These are phyloP conservation scores for Ampelocalamus luodianensis DNA, from an alignment of 176 grass and related monocot species.

Conservation along the genomic window DNA sequence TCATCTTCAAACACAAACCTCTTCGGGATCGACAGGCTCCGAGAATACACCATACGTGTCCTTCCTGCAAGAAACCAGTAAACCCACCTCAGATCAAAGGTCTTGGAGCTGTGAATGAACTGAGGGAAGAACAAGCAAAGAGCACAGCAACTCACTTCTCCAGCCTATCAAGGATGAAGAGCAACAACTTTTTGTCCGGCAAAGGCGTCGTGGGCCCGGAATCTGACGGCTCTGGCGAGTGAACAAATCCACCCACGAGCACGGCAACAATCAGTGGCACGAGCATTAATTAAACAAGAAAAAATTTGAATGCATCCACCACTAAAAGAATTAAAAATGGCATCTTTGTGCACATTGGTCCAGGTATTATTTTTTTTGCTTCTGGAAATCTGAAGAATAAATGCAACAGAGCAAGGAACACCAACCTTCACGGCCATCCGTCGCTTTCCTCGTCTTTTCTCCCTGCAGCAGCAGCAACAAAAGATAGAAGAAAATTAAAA, in stretches of 20 bases:
- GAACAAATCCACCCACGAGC: constrained; percentile 51
- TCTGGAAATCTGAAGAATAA: constrained; percentile 56
- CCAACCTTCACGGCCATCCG: constrained; percentile 81
- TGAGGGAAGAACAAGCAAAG: constrained; percentile 16
- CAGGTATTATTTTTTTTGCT: constrained; percentile 22
- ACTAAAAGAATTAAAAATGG: constrained; percentile 47
- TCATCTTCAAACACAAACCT: constrained; percentile 58
- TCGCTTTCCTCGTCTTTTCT: constrained; percentile 83
- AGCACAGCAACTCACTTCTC: constrained; percentile 87
- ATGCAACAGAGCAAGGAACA: constrained; percentile 52
- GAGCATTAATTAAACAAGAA: constrained; percentile 53
- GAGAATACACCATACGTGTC: constrained; percentile 91
- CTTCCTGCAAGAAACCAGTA: constrained; percentile 76
- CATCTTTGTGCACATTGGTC: constrained; percentile 44
- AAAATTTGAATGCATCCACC: constrained; percentile 40
- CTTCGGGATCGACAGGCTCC: constrained; percentile 84
- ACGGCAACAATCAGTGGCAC: constrained; percentile 38
- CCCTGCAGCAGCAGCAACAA: constrained; percentile 48
- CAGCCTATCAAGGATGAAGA: constrained; percentile 90
- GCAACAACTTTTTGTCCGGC: constrained; percentile 98
- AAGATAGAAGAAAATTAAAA: constrained; percentile 31
- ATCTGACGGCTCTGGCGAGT: constrained; percentile 65
- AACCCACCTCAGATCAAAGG: constrained; percentile 21
- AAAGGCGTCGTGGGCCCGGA: constrained; percentile 90
- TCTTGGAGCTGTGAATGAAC: not conserved